Base-by-base conservation (phyloP, 371 early-diverging fungal species). In the Entomophthora muscae region DNA sequence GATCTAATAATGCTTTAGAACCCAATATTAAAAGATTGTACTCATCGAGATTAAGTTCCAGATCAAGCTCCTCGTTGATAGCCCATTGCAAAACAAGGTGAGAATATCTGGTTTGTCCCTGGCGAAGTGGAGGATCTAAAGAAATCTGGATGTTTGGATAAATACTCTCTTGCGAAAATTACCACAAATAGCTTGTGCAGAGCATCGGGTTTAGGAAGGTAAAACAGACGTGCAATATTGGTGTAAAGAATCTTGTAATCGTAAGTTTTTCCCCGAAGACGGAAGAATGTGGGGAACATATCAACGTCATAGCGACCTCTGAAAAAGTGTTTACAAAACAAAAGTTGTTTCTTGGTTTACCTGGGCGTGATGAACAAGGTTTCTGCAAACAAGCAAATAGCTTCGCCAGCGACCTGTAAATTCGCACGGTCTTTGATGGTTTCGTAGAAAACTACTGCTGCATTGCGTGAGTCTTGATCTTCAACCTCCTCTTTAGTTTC, bases 21-120 rank as follows among this genome's bases (percentile, higher is more conserved):
- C 33, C 29, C 31, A 56, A 64, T 22, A 32, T 32, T 55, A 2
- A 54, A 32, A 61, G 13, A 2, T 26, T 32, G 30, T 51, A 71
- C 75, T 86, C 87, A 53, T 88, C 89, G 66, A 95, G 64, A 67
- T 89, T 91, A 51, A 95, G 72, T 10, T 84, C 82, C 1, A 88
- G 72, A 56, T 93, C 91, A 10, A 84, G 81, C 64, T 95, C 93
- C 63, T 94, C 93, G 65, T 94, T 93, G 32, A 85, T 78, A 31
- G 86, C 84, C 78, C 98, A 93, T 71, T 96, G 94, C 75, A 98
- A 85, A 12, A 96, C 96, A 69, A 99, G 70, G 77, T 89, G 94
- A 3, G 95, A 91, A 77, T 99, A 98, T 69, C 89, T 81, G 26
- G 99, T 99, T 73, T 98, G 98, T 58, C 99, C 99, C 75, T 99